Evolutionary conservation across 495 filamentous ascomycete species (phyloP).

Genomic region (Penicillium cosmopolitanum): DNA sequence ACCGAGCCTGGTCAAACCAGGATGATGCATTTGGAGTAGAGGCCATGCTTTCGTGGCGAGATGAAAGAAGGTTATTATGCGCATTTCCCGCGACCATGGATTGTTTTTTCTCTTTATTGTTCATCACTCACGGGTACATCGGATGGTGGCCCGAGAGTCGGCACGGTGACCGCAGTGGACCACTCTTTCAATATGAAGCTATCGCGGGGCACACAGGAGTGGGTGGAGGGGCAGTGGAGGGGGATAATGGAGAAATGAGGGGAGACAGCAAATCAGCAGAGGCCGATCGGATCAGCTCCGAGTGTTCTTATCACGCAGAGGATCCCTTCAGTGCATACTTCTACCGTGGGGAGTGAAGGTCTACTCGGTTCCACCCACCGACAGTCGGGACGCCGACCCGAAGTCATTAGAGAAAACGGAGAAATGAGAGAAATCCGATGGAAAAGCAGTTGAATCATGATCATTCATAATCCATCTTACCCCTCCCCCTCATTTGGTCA

Average conservation of each 20-base stretch:
- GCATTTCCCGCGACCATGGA: too few relatives aligned
- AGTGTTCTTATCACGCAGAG: not conserved
- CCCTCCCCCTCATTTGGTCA: constrained; percentile 15
- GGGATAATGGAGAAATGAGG: not conserved
- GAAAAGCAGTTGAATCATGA: not conserved
- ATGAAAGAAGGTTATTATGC: too few relatives aligned
- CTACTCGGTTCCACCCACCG: not conserved
- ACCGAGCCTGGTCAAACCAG: constrained; percentile 26
- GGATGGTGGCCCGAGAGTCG: not conserved
- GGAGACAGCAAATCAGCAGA: not conserved
- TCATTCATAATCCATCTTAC: not conserved
- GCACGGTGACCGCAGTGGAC: not conserved
- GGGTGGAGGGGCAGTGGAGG: not conserved
- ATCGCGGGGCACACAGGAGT: not conserved
- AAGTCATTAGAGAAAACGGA: not conserved
- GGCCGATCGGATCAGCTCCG: constrained; percentile 2
- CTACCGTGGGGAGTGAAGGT: not conserved
- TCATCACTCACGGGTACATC: not conserved
- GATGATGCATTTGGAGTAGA: constrained; percentile 5
- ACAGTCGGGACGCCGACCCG: constrained; percentile 5
- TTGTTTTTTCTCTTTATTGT: too few relatives aligned
- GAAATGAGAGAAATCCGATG: not conserved
- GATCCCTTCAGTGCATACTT: not conserved
- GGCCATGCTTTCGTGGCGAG: constrained; percentile 3
- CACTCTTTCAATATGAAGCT: not conserved